These are phyloP conservation scores for Balansia obtecta DNA, from an alignment of 2,329 filamentous ascomycete genomes.

Conservation along the genomic window DNA sequence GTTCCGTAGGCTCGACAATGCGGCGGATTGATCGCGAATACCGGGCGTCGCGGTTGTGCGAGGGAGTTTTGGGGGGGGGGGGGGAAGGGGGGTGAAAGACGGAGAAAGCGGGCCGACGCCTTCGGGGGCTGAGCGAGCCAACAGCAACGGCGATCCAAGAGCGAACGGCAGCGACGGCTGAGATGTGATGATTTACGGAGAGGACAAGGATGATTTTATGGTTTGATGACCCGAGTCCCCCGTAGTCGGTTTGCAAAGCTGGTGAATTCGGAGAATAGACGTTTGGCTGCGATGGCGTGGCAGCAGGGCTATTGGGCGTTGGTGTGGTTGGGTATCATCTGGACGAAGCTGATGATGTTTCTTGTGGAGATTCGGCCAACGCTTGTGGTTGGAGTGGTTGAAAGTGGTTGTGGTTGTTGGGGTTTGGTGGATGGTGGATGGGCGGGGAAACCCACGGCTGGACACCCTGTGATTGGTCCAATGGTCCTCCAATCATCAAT, in stretches of 20 bases:
- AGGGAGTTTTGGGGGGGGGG: no score
- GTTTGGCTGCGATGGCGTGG: not conserved
- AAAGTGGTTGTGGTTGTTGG: not conserved
- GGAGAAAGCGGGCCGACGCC: not conserved
- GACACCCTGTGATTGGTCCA: conserved; percentile 1
- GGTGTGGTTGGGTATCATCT: not conserved
- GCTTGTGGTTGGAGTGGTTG: no score
- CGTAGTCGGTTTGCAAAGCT: not conserved
- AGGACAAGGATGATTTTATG: no score
- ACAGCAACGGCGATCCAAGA: not conserved
- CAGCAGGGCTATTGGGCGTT: not conserved
- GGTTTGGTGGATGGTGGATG: not conserved
- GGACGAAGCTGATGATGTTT: conserved; percentile 5
- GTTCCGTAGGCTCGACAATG: conserved; percentile 24
- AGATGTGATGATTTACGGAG: not conserved
- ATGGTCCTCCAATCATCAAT: no score
- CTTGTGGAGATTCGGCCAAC: conserved; percentile 2
- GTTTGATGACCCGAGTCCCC: no score
- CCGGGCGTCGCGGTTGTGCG: conserved; percentile 8
- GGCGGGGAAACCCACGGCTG: not conserved
- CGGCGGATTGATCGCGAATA: conserved; percentile 19
- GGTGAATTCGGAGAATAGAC: not conserved
- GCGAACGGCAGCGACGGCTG: not conserved
- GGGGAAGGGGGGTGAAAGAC: no score
- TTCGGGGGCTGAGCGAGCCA: not conserved